Base-by-base conservation (phyloP, 1,139 yeast genomes). In the Kazachstania sp. region DNA sequence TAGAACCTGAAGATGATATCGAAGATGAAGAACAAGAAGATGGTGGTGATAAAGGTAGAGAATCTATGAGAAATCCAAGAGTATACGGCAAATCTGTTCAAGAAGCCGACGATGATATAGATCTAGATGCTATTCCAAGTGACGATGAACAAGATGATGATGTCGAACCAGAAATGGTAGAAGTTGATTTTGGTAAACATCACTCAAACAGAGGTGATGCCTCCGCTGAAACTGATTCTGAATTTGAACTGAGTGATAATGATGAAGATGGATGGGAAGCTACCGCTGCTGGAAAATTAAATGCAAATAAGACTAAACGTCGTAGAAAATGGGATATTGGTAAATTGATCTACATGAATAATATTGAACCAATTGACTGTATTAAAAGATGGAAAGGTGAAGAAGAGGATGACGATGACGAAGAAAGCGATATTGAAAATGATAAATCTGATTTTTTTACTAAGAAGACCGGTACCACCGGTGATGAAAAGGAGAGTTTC, bases 281-380 rank as follows among this genome's bases (percentile, higher is more conserved):
- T 44, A 51, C 63, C 4, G 63, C 78, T 30, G 84, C 84, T 2
- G 60, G 70, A 4, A 76, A 69, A 53, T 63, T 77, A 29, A 68
- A 66, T 48, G 32, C 44, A 4, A 77, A 78, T 5, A 69, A 66
- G 65, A 47, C 43, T 2, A 50, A 47, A 15, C 57, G 53, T 41
- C 55, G 54, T 13, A 78, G 72, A 69, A 67, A 71, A 51, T 86
- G 95, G 90, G 86, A 92, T 63, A 78, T 92, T 51, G 81, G 84
- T 58, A 86, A 85, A 61, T 70, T 92, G 48, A 70, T 92, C 11
- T 92, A 92, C 63, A 73, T 84, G 78, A 79, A 81, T 47, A 84
- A 85, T 55, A 71, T 87, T 39, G 77, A 81, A 8, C 92, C 97
- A 0, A 71, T 70, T 0, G 95, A 86, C 47, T 96, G 79, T 28